phyloP scores from a whole-genome alignment of 2,329 filamentous ascomycete genomes.

The Pseudopithomyces maydicus region DNA sequence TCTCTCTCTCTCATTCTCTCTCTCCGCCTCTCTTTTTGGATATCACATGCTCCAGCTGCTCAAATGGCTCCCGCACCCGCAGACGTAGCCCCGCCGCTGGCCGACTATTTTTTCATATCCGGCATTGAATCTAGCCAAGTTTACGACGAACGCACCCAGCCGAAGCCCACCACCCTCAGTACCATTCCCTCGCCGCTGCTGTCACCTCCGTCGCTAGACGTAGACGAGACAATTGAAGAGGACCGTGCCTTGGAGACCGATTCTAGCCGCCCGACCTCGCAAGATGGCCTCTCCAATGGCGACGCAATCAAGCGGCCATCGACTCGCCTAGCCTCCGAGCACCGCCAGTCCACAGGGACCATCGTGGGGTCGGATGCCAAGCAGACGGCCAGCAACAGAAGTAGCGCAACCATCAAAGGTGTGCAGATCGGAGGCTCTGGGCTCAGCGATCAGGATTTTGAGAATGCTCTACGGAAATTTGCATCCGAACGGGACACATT shows the following conservation, averaged over 20 bases:
- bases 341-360: slow-evolving; percentile 57
- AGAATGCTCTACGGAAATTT: slow-evolving; percentile 90
- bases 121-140: slow-evolving; percentile 59
- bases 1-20: slow-evolving; percentile 25
- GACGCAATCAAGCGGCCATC: slow-evolving; percentile 45
- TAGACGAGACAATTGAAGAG: slow-evolving; percentile 66
- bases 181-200: slow-evolving; percentile 34
- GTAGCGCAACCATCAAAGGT: slow-evolving; percentile 66
- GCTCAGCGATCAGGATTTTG: slow-evolving; percentile 83
- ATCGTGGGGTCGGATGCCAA: slow-evolving; percentile 52
- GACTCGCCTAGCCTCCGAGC: slow-evolving; percentile 51
- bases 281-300: slow-evolving; percentile 49
- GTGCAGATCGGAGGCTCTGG: slow-evolving; percentile 47
- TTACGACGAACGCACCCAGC: slow-evolving; percentile 51
- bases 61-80: slow-evolving; percentile 47
- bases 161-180: slow-evolving; percentile 30
- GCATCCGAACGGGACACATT: slow-evolving; percentile 94
- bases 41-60: slow-evolving; percentile 32
- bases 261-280: slow-evolving; percentile 48
- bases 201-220: slow-evolving; percentile 31
- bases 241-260: slow-evolving; percentile 62
- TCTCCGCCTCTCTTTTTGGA: slow-evolving; percentile 27
- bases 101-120: slow-evolving; percentile 70
- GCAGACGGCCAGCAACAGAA: slow-evolving; percentile 65
- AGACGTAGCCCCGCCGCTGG: slow-evolving; percentile 58